Percentiles rank a stretch among this genome's conserved stretches.
These are phyloP conservation scores for Xylariaceae sp. DNA, from an alignment of 2,329 filamentous ascomycete genomes.

Conservation along the genomic window DNA sequence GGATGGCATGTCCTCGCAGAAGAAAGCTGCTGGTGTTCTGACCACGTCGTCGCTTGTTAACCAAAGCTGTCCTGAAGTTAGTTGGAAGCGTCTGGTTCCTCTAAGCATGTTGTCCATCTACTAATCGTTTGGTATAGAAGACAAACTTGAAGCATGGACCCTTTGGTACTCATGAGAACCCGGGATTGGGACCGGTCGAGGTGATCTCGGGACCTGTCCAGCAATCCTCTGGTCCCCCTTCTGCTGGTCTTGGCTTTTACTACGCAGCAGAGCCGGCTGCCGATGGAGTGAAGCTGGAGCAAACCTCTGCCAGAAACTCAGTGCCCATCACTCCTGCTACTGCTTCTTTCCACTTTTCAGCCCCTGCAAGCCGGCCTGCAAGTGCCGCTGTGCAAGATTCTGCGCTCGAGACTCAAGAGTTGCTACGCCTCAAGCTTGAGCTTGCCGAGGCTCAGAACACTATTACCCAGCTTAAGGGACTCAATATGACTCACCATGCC, in stretches of 20 bases:
- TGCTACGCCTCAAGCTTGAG: constrained; percentile 64
- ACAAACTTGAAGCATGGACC: constrained; percentile 38
- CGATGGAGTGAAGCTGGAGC: constrained; percentile 39
- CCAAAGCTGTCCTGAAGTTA: constrained; percentile 50
- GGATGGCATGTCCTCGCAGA: constrained; percentile 27
- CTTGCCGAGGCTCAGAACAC: constrained; percentile 65
- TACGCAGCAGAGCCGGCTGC: constrained; percentile 33
- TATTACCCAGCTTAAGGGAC: constrained; percentile 65
- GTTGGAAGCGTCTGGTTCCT: constrained; percentile 4
- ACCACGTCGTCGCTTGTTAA: constrained; percentile 52
- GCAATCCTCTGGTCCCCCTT: constrained; percentile 56
- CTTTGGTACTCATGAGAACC: constrained; percentile 25
- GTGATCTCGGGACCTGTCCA: constrained; percentile 68
- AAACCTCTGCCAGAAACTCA: constrained; percentile 51
- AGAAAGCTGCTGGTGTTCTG: constrained; percentile 45
- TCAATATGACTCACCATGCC: constrained; percentile 57
- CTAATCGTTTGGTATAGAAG: constrained; percentile 13
- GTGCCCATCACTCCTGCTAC: constrained; percentile 58
- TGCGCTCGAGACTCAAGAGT: constrained; percentile 46
- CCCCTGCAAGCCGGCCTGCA: constrained; percentile 47
- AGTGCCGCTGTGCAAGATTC: constrained; percentile 45
- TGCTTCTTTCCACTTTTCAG: constrained; percentile 46
- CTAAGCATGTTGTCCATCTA: neutral
- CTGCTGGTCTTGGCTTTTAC: constrained; percentile 53
- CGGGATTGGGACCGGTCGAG: constrained; percentile 58